Conservation (phyloP, 768 basidiomycete genomes). For the Naganishia randhawae region DNA sequence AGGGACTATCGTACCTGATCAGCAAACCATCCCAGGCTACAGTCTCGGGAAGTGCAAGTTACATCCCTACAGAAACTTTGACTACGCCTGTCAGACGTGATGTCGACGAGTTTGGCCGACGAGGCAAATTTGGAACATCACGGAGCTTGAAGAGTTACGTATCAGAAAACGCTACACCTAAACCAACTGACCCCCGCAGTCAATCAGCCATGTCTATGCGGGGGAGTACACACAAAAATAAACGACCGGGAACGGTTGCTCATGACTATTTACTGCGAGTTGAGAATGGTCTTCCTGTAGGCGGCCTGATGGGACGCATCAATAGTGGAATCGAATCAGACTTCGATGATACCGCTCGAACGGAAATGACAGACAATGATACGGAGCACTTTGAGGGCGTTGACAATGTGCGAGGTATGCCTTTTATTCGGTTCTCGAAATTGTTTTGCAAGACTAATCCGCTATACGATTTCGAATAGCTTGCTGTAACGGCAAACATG, state of each 20-base stretch:
- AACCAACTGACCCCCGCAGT: slow-evolving; percentile 68
- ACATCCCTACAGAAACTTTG: slow-evolving; percentile 33
- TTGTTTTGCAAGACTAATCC: slow-evolving; percentile 55
- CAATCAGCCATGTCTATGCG: slow-evolving; percentile 70
- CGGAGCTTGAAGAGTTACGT: slow-evolving; percentile 56
- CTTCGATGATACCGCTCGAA: slow-evolving; percentile 60
- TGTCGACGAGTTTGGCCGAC: slow-evolving; percentile 52
- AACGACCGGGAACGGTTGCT: slow-evolving; percentile 85
- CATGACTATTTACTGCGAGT: slow-evolving; percentile 77
- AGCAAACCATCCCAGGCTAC: slow-evolving; percentile 59
- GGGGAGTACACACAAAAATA: slow-evolving; percentile 45
- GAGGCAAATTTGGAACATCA: slow-evolving; percentile 59
- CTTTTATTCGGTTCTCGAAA: neutral
- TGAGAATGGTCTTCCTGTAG: slow-evolving; percentile 32
- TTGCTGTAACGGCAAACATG: slow-evolving; percentile 47
- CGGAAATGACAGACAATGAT: slow-evolving; percentile 58
- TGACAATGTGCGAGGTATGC: slow-evolving; percentile 76
- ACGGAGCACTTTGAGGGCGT: slow-evolving; percentile 81
- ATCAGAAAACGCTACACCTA: slow-evolving; percentile 32
- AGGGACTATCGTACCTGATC: slow-evolving; percentile 89
- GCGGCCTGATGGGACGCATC: slow-evolving; percentile 46
- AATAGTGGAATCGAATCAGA: slow-evolving; percentile 53
- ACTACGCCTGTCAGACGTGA: slow-evolving; percentile 58
- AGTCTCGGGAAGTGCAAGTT: slow-evolving; percentile 37
- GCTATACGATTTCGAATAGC: slow-evolving; percentile 30